Base-by-base conservation (phyloP, 2,329 filamentous ascomycete species). In the Aspergillus melleus region DNA sequence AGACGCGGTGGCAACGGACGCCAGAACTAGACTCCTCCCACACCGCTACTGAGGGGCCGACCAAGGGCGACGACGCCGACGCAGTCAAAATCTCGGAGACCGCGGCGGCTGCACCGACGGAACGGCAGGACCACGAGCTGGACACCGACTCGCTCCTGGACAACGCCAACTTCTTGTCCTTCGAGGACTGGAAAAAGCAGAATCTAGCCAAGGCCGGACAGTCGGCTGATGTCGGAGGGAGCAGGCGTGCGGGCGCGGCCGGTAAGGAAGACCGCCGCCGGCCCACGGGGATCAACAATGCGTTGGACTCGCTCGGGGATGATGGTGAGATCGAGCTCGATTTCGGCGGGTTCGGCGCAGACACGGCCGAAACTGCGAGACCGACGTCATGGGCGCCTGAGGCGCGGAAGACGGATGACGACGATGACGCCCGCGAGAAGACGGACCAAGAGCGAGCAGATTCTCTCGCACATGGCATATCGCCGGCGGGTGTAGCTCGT, bases 181-280 rank as follows among this genome's bases (percentile, higher is more conserved):
- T 99, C 68, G 95, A 98, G 73, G 94, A 98, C 70, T 99, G 95
- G 95, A 98, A 96, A 79, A 91, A 90, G 70, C 90, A 93, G 81
- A 96, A 96, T 78, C 80, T 98, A 19, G 90, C 89, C 54, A 91
- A 92, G 72, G 89, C 87, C 3, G 94, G 92, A 12, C 94, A 97
- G 71, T 92, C 80, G 71, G 90, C 78, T 66, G 91, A 84, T 76
- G 83, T 84, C 72, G 90, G 79, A 73, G 86, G 81, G 66, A 82
- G 70, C 74, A 81, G 79, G 76, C 84, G 72, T 70, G 79, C 72
- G 64, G 79, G 73, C 70, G 77, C 71, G 29, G 73, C 74, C 22
- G 81, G 83, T 49, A 84, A 82, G 64, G 80, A 80, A 49, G 79
- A 79, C 64, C 78, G 76, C 54, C 81, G 83, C 49, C 82, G 70